A percentile compares a stretch with the other conserved stretches of the same genome.
These are phyloP conservation scores for Chalciporus sphaerocephalus DNA, from an alignment of 768 basidiomycete genomes.

Conservation along the genomic window DNA sequence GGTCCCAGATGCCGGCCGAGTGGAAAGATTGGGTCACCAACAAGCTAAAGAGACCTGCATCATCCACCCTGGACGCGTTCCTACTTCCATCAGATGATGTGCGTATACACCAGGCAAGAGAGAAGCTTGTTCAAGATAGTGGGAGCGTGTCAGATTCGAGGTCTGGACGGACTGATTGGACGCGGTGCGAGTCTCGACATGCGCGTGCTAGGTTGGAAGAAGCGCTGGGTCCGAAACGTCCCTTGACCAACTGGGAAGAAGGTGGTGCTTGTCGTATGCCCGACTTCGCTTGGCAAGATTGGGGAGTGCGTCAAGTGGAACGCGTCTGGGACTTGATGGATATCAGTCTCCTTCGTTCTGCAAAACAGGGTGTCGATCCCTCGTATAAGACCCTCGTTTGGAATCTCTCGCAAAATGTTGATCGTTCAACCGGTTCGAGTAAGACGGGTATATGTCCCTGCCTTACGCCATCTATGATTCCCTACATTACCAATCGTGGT, in stretches of 20 bases:
- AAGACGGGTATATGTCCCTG: conserved; percentile 87
- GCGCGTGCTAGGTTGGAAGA: conserved; percentile 84
- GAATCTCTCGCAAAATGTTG: conserved; percentile 97
- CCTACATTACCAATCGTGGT: conserved; percentile 92
- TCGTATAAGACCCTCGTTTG: conserved; percentile 89
- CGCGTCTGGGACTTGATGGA: conserved; percentile 96
- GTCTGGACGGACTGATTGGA: conserved; percentile 83
- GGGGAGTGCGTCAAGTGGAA: conserved; percentile 90
- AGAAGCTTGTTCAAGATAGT: conserved; percentile 73
- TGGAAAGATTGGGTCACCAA: conserved; percentile 63
- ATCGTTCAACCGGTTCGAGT: conserved; percentile 78
- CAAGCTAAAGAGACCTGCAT: conserved; percentile 77
- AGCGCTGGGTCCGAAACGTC: conserved; percentile 73
- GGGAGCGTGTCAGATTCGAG: conserved; percentile 60
- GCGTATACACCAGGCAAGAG: conserved; percentile 83
- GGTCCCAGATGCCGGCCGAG: conserved; percentile 54
- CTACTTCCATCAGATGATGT: conserved; percentile 88
- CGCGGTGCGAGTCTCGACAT: conserved; percentile 88
- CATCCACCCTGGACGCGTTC: conserved; percentile 86
- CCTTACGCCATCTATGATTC: conserved; percentile 94
- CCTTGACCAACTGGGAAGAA: conserved; percentile 91
- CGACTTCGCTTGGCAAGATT: conserved; percentile 91
- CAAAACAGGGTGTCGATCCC: conserved; percentile 76
- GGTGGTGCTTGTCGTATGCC: conserved; percentile 81
- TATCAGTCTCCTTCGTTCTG: conserved; percentile 79